Evolutionary conservation across 805 yeast species (phyloP), one percentile per base, ranked within the genome.

Genomic region (Wickerhamiella australiensis): DNA sequence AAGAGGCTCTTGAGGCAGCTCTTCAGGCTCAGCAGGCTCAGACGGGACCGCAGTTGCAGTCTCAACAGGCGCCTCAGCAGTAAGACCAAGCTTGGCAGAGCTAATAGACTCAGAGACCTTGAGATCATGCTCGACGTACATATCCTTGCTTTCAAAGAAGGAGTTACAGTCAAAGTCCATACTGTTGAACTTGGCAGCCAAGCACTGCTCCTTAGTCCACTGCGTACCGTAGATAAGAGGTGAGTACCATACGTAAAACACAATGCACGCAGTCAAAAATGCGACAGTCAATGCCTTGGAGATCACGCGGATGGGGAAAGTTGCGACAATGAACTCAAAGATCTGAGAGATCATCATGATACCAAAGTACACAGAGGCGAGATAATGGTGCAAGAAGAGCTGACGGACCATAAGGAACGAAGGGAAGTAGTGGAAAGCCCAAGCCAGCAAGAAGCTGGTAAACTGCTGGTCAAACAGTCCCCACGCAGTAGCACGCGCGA

Each of bases 291-390:
- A 42, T 3, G 61, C 67, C 43, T 64, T 67, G 22, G 60, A 52
- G 8, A 66, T 17, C 20, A 41, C 36, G 20, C 31, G 22, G 12
- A 53, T 52, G 25, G 50, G 49, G 22, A 55, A 47, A 22, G 58
- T 47, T 17, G 59, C 55, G 36, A 60, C 53, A 36, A 65, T 23
- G 36, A 66, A 59, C 54, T 70, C 71, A 58, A 67, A 60, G 36
- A 53, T 59, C 57, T 82, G 88, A n/a, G 83, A 84, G 47, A 85
- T 68, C 2, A 82, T 85, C 55, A 85, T 71, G 49, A 85, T 71
- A 43, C 86, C 92, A 66, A 92, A 92, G 69, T 86, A 92, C 48
- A 85, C 75, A 1, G 97, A 85, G 50, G 96, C 96, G 57, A 92
- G 68, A 65, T 90, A 90, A 66, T 88, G 97, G 66, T 88, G 97